Evolutionary conservation across 305 asterid species (phyloP).

Genomic region (Solanum chacoense): DNA sequence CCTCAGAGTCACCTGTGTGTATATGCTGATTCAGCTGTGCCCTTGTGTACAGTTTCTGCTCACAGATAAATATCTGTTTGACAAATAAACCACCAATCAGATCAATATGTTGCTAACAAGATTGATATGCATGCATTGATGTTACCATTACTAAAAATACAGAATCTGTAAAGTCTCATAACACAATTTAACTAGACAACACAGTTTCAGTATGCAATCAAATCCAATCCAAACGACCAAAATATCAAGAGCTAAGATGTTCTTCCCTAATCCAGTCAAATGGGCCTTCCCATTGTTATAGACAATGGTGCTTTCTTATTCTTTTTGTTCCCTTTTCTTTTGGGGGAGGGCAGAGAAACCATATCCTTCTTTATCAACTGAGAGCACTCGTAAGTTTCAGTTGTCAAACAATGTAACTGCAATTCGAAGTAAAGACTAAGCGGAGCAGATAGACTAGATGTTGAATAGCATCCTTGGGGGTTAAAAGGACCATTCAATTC

Average conservation of each 20-base stretch:
- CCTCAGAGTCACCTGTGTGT: slow-evolving; percentile 85
- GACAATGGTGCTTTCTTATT: not conserved
- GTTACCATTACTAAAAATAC: not conserved
- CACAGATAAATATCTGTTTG: slow-evolving; percentile 81
- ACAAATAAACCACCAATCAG: slow-evolving; percentile 12
- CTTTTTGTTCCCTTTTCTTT: not conserved
- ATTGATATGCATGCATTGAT: not conserved
- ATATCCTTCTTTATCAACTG: not conserved
- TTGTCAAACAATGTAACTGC: not conserved
- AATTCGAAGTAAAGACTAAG: not conserved
- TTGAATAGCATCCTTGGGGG: not conserved
- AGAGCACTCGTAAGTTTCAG: not conserved
- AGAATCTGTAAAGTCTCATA: not conserved
- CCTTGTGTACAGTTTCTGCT: slow-evolving; percentile 84
- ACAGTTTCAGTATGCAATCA: not conserved
- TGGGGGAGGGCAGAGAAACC: not conserved
- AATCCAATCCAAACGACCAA: not conserved
- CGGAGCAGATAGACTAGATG: not conserved
- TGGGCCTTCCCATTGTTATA: not conserved
- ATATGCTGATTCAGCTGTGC: slow-evolving; percentile 78
- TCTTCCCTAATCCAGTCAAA: not conserved
- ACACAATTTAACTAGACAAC: not conserved
- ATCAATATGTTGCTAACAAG: not conserved
- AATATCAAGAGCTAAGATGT: not conserved
- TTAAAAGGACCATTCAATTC: not conserved